Evolutionary conservation across 495 filamentous ascomycete genomes (phyloP).

Genomic region (Aeminium ludgeri): DNA sequence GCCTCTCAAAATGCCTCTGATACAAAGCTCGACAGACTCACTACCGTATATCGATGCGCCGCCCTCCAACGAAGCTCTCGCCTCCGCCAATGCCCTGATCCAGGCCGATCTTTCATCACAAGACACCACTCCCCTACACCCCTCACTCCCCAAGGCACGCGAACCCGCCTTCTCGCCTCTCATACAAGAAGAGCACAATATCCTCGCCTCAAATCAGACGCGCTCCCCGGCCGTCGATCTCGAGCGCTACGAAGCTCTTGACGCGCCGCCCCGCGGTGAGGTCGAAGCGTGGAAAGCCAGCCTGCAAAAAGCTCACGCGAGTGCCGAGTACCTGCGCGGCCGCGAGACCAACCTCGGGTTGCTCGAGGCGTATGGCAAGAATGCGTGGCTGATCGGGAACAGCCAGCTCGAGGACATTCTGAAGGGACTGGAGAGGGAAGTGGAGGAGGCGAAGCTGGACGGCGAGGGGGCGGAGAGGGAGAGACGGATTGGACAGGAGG

Average conservation of each 20-base stretch:
- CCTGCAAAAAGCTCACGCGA: conserved; percentile 39
- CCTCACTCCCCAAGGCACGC: conserved; percentile 21
- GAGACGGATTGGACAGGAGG: conserved; percentile 54
- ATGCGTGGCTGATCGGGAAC: conserved; percentile 81
- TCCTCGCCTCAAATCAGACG: conserved; percentile 36
- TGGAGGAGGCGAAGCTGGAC: conserved; percentile 46
- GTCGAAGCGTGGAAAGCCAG: conserved; percentile 19
- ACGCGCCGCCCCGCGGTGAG: conserved; percentile 19
- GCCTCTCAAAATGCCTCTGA: conserved; percentile 13
- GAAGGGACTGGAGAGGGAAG: conserved; percentile 54
- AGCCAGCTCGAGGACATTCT: conserved; percentile 58
- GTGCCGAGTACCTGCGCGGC: conserved; percentile 45
- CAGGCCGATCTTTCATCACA: conserved; percentile 9
- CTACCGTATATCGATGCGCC: conserved; percentile 15
- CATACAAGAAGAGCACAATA: conserved; percentile 45
- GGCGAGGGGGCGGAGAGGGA: conserved; percentile 54
- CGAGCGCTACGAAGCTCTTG: conserved; percentile 59
- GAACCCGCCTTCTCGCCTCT: conserved; percentile 38
- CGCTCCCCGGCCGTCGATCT: conserved; percentile 51
- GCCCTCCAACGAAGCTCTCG: conserved; percentile 7
- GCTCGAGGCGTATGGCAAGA: conserved; percentile 67
- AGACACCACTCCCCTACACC: conserved; percentile 11
- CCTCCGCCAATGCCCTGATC: conserved; percentile 15
- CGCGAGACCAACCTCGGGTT: conserved; percentile 55
- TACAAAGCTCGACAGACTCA: conserved; percentile 7